Evolutionary conservation across 371 early-diverging fungal genomes (phyloP), one percentile per base, ranked within the genome.

Genomic region (Nematocida sp.): DNA sequence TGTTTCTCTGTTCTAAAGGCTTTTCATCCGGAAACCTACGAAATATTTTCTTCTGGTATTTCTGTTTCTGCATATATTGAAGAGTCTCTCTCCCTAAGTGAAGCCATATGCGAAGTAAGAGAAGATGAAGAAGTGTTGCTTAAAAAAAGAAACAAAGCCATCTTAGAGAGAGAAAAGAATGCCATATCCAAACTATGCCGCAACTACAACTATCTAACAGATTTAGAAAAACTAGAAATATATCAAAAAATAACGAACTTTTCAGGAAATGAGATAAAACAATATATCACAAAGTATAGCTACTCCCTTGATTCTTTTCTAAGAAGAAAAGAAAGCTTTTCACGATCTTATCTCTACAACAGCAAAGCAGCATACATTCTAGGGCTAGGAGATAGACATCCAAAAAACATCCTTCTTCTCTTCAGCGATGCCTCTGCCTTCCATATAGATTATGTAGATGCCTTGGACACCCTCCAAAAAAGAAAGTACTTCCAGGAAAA

Each of bases 341-440:
- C 50, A 4, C 7, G 23, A 4, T 20, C 65, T 3, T 65, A 65
- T 36, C 40, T 65, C 20, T 65, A 65, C 65, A 23, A 9, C 32
- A 65, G 65, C 32, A 11, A 23, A 13, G 65, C 25, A 5, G 65
- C 26, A n/a, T 65, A 65, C 65, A 4, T 28, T 36, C 4, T 65
- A 16, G 65, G 65, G 2, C 33, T 65, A 18, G 65, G 65, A 32
- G 65, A 65, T 32, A 47, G 65, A 33, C 65, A 65, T 30, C 65
- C 65, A 3, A 50, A 50, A 23, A 65, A 65, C 51, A 65, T 65
- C 32, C 51, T 65, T 9, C 48, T 65, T 25, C 50, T 18, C 50
- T 25, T 23, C 32, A 18, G 35, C 3, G 23, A 20, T 23, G 38
- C 49, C 4, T 9, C 30, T 51, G 65, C 65, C 4, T 13, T 65